phyloP scores from a whole-genome alignment of 176 grass and related monocot genomes.

The Zea luxurians region DNA sequence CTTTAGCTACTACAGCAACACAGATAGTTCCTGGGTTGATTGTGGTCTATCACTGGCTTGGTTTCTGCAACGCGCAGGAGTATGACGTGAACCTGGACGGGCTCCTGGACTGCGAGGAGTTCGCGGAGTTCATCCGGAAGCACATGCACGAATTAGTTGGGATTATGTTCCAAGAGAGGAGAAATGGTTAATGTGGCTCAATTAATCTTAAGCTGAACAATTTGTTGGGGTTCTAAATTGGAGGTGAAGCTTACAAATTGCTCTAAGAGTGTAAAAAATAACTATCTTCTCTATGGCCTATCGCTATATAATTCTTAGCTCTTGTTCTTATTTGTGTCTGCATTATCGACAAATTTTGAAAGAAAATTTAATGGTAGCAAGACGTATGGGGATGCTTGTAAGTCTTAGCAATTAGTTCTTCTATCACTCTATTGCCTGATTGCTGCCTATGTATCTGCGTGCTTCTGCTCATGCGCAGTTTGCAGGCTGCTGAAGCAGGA shows the following conservation, averaged over 20 bases:
- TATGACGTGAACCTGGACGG: constrained; percentile 77
- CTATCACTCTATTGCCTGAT: neutral
- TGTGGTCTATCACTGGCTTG: neutral
- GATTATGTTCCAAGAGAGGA: neutral
- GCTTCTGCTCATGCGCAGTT: neutral
- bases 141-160: neutral
- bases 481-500: constrained; percentile 39
- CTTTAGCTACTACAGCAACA: neutral
- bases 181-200: too few relatives aligned
- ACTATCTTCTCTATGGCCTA: too few relatives aligned
- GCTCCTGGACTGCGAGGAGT: constrained; percentile 84
- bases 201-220: too few relatives aligned
- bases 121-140: constrained; percentile 83
- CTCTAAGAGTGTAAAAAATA: too few relatives aligned
- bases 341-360: too few relatives aligned
- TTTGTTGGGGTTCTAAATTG: too few relatives aligned
- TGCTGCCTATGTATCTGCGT: neutral
- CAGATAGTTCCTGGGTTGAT: neutral
- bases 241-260: too few relatives aligned
- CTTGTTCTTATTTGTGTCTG: too few relatives aligned
- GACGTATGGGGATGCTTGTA: too few relatives aligned
- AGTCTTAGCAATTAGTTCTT: too few relatives aligned
- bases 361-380: too few relatives aligned
- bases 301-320: too few relatives aligned
- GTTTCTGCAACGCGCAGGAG: constrained; percentile 47